Evolutionary conservation across 2,329 filamentous ascomycete genomes (phyloP).

Genomic region (Fusarium sp.): DNA sequence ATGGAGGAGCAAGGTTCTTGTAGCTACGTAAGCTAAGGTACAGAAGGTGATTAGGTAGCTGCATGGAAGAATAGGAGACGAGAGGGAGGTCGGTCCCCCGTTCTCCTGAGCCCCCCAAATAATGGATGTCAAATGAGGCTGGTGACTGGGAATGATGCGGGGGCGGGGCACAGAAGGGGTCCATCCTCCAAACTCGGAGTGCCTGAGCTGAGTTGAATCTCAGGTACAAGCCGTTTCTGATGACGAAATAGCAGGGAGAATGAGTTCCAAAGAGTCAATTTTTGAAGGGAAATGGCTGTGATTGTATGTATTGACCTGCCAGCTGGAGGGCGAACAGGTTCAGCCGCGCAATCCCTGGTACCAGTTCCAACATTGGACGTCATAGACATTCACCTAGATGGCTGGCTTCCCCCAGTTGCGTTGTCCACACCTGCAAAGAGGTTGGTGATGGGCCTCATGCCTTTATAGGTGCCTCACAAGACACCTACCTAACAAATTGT

Average conservation of each 20-base stretch:
- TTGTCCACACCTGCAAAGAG: background rate
- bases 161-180: constrained; percentile 39
- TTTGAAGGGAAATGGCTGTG: background rate
- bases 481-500: background rate
- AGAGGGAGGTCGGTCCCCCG: background rate
- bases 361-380: background rate
- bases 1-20: constrained; percentile 6
- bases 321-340: background rate
- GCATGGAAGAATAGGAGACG: constrained; percentile 34
- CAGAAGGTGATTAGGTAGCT: constrained; percentile 3
- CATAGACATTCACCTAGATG: background rate
- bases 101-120: constrained; percentile 28
- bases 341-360: background rate
- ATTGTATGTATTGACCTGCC: background rate
- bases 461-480: background rate
- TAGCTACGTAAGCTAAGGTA: constrained; percentile 34
- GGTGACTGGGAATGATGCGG: constrained; percentile 39
- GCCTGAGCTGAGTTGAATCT: background rate
- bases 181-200: constrained; percentile 9
- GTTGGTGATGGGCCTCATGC: background rate
- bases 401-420: background rate
- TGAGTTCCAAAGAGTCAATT: background rate
- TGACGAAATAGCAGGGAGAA: constrained; percentile 5
- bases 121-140: constrained; percentile 19
- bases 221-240: background rate